Percentiles rank a stretch among this genome's conserved stretches.
phyloP scores from a whole-genome alignment of 106 monocot genomes.

The Chionographis japonica region DNA sequence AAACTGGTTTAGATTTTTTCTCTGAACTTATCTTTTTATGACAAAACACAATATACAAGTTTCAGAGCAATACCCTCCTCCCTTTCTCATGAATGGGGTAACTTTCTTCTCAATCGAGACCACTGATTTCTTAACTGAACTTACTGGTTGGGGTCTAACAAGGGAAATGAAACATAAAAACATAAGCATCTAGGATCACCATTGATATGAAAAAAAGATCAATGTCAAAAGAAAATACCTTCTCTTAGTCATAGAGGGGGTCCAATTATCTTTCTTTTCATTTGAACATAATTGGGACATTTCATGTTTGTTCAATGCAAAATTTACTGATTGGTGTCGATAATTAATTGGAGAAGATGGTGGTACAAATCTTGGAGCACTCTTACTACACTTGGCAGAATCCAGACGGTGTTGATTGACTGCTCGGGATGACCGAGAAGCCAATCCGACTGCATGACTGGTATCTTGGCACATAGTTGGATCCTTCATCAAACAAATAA shows the following conservation, averaged over 20 bases:
- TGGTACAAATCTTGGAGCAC: slow-evolving; percentile 2
- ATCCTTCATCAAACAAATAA: slow-evolving; percentile 20
- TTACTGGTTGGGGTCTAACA: slow-evolving; percentile 10
- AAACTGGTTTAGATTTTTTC: background rate
- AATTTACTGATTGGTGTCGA: background rate
- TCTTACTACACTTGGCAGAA: slow-evolving; percentile 24
- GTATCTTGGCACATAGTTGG: slow-evolving; percentile 41
- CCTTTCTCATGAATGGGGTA: slow-evolving; percentile 3
- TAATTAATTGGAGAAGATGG: slow-evolving; percentile 17
- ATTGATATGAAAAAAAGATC: background rate
- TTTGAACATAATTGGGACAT: background rate
- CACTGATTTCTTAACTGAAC: slow-evolving; percentile 22
- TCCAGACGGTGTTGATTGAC: slow-evolving; percentile 22
- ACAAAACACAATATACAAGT: background rate
- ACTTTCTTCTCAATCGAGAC: slow-evolving; percentile 16
- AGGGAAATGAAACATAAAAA: background rate
- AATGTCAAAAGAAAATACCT: slow-evolving; percentile 9
- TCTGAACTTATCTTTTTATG: background rate
- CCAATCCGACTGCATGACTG: slow-evolving; percentile 27
- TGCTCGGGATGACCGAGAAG: slow-evolving; percentile 50
- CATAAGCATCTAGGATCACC: slow-evolving; percentile 1
- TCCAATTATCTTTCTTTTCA: slow-evolving; percentile 21
- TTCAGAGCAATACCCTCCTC: slow-evolving; percentile 25
- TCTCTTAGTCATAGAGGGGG: slow-evolving; percentile 6
- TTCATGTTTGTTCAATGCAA: slow-evolving; percentile 18